Evolutionary conservation across 495 filamentous ascomycete genomes (phyloP).

Genomic region (Tuber melanosporum): DNA sequence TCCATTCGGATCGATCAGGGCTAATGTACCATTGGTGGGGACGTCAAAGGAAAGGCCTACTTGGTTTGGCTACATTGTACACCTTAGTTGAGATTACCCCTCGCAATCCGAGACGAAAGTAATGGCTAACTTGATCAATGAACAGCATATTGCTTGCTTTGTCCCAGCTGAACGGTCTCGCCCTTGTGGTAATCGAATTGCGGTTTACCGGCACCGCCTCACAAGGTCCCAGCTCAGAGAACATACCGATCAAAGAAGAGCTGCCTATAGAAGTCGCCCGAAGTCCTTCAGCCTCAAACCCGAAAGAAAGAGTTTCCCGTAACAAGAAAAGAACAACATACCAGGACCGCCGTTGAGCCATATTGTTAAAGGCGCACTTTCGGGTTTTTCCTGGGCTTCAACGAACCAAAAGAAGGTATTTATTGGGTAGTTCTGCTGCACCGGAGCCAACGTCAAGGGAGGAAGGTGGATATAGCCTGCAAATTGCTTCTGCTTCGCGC

Average conservation of each 20-base stretch:
- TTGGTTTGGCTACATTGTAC: conserved; percentile 46
- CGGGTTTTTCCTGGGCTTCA: conserved; percentile 54
- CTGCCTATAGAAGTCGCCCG: conserved; percentile 21
- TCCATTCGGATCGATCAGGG: conserved; percentile 24
- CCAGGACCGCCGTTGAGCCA: conserved; percentile 66
- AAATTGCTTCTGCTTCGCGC: conserved; percentile 42
- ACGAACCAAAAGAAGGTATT: conserved; percentile 80
- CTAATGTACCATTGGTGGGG: conserved; percentile 31
- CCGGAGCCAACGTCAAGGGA: conserved; percentile 46
- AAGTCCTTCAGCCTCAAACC: background rate
- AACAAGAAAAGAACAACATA: conserved; percentile 58
- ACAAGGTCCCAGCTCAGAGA: conserved; percentile 52
- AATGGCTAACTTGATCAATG: conserved; percentile 52
- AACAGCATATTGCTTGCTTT: conserved; percentile 69
- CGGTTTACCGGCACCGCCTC: conserved; percentile 48
- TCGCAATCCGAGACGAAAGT: background rate
- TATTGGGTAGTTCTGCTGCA: conserved; percentile 55
- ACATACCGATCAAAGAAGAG: conserved; percentile 65
- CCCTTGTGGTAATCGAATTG: conserved; percentile 45
- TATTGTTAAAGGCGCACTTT: conserved; percentile 56
- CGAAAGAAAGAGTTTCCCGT: conserved; percentile 49
- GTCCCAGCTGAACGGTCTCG: conserved; percentile 58
- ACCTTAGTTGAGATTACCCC: conserved; percentile 12
- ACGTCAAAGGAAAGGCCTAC: conserved; percentile 38
- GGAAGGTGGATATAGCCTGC: conserved; percentile 49